Conservation (phyloP, 2,329 filamentous ascomycete species). For the Alternaria sp. region DNA sequence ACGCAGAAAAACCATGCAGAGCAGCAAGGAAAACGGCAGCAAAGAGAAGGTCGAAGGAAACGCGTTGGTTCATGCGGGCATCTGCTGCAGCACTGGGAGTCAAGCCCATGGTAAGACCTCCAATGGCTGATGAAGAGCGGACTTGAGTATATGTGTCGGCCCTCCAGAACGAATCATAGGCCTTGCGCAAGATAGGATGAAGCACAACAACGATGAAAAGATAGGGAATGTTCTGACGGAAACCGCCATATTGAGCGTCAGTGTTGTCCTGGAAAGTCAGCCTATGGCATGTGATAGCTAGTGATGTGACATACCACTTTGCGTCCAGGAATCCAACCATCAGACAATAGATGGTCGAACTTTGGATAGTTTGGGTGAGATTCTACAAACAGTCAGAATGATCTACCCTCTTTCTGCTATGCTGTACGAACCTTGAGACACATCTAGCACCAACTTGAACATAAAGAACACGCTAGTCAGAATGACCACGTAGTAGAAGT, state of each 20-base stretch:
- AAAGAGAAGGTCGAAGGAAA: conserved; percentile 84
- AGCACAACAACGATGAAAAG: conserved; percentile 75
- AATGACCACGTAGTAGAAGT: conserved; percentile 78
- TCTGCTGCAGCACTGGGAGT: conserved; percentile 60
- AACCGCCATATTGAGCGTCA: conserved; percentile 85
- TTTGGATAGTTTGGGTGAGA: conserved; percentile 81
- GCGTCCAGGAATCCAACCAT: conserved; percentile 91
- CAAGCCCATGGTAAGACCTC: conserved; percentile 52
- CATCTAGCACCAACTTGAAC: conserved; percentile 88
- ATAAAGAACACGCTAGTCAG: conserved; percentile 76
- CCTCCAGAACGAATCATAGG: conserved; percentile 68
- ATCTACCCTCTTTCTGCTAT: background rate
- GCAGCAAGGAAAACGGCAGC: conserved; percentile 78
- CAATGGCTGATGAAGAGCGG: conserved; percentile 46
- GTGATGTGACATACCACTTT: conserved; percentile 71
- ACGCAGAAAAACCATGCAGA: conserved; percentile 83
- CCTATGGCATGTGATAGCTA: background rate
- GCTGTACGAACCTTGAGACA: conserved; percentile 73
- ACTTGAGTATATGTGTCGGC: conserved; percentile 55
- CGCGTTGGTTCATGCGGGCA: conserved; percentile 68
- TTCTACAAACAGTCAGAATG: conserved; percentile 58
- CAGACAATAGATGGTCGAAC: conserved; percentile 73
- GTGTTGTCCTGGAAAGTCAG: conserved; percentile 74
- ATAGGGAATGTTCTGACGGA: conserved; percentile 85
- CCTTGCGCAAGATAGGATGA: conserved; percentile 79